These are phyloP conservation scores for Tetrahymena borealis DNA, from an alignment of 73 alveolate genomes.

Conservation along the genomic window DNA sequence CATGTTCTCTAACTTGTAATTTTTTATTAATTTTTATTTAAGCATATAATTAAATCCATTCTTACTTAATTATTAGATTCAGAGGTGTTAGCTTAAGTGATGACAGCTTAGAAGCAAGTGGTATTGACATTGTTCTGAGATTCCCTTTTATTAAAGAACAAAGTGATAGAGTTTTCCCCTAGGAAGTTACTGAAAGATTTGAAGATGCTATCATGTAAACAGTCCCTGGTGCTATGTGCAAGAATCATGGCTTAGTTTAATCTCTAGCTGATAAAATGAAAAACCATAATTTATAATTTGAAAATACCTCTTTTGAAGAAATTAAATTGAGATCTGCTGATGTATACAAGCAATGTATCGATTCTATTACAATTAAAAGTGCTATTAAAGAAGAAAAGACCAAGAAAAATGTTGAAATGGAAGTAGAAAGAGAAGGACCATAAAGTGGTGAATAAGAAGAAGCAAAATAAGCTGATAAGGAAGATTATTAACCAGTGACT, in stretches of 20 bases:
- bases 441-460: not conserved
- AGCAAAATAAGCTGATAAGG: not conserved
- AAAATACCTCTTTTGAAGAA: not conserved
- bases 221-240: not conserved
- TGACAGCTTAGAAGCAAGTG: not conserved
- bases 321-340: not conserved
- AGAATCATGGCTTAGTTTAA: not conserved
- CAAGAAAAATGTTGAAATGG: not conserved
- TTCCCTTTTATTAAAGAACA: not conserved
- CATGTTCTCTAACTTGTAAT: constrained; percentile 13
- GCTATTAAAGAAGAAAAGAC: not conserved
- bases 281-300: not conserved
- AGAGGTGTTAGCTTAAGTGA: not conserved
- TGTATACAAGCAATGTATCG: not conserved
- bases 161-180: not conserved
- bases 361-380: not conserved
- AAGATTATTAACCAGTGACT: not conserved
- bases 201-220: not conserved
- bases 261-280: not conserved
- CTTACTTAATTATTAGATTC: not conserved
- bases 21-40: not conserved
- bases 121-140: not conserved
- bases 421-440: not conserved
- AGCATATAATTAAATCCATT: not conserved
- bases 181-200: not conserved